Percentiles rank a stretch among this genome's conserved stretches.
Conservation (phyloP, 108 stramenopile species). For the Pseudonitzschia pungens region DNA sequence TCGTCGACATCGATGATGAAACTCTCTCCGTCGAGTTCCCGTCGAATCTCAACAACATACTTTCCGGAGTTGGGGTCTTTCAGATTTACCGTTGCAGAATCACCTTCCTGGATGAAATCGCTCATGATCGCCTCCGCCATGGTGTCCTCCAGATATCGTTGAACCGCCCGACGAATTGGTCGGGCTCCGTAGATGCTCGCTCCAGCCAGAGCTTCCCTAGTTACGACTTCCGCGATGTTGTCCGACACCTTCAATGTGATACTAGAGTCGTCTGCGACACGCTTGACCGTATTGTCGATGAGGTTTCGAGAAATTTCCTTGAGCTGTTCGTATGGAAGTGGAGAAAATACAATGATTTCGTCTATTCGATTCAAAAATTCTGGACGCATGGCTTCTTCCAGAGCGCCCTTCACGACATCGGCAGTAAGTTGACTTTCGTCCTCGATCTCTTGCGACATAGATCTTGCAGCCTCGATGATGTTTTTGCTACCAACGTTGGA, state of each 20-base stretch:
- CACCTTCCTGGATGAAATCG: conserved; percentile 67
- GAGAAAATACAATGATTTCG: conserved; percentile 92
- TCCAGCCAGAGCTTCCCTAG: conserved; percentile 56
- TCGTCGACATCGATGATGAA: conserved; percentile 43
- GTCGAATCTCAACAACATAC: conserved; percentile 34
- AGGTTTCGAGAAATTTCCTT: conserved; percentile 65
- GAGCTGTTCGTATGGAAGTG: conserved; percentile 71
- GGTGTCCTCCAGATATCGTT: conserved; percentile 73
- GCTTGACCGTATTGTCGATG: conserved; percentile 49
- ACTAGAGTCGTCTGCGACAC: conserved; percentile 50
- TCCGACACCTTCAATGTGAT: conserved; percentile 52
- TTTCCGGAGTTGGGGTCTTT: conserved; percentile 35
- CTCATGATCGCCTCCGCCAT: conserved; percentile 70
- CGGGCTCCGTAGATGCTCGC: conserved; percentile 72
- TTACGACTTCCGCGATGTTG: conserved; percentile 55
- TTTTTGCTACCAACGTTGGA: conserved; percentile 90
- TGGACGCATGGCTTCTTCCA: conserved; percentile 75
- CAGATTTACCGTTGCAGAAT: conserved; percentile 55
- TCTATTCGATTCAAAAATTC: conserved; percentile 96
- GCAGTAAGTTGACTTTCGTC: conserved; percentile 30
- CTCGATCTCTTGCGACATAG: conserved; percentile 30
- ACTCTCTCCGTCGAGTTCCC: conserved; percentile 23
- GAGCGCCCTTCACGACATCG: conserved; percentile 53
- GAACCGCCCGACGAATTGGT: conserved; percentile 71
- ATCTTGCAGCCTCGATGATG: conserved; percentile 71